Conservation (phyloP, 176 grass and related monocot genomes). For the Zea mays region Zm-B73-REFERENCE-NAM-5.0 NC_050096.1:18900501-18901000, state of each 20-base stretch:
- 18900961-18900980: conserved; percentile 67
- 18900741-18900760: conserved; percentile 5
- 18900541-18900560: conserved; percentile 94
- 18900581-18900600: conserved; percentile 94
- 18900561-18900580: conserved; percentile 86
- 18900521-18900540: conserved; percentile 92
- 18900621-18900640: conserved; percentile 93
- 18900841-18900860: background rate
- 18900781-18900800: background rate
- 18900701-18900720: background rate
- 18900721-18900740: background rate
- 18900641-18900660: conserved; percentile 76
- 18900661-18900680: background rate
- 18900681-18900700: background rate
- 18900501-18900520: conserved; percentile 83
- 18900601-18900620: conserved; percentile 81
- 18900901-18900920: background rate
- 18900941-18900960: conserved; percentile 49
- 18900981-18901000: conserved; percentile 71
- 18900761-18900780: background rate
- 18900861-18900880: background rate
- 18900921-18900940: conserved; percentile 11
- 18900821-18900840: background rate
- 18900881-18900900: background rate
- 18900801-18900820: background rate